These are phyloP conservation scores for Alternaria sp. DNA, from an alignment of 2,329 filamentous ascomycete genomes.

Conservation along the genomic window DNA sequence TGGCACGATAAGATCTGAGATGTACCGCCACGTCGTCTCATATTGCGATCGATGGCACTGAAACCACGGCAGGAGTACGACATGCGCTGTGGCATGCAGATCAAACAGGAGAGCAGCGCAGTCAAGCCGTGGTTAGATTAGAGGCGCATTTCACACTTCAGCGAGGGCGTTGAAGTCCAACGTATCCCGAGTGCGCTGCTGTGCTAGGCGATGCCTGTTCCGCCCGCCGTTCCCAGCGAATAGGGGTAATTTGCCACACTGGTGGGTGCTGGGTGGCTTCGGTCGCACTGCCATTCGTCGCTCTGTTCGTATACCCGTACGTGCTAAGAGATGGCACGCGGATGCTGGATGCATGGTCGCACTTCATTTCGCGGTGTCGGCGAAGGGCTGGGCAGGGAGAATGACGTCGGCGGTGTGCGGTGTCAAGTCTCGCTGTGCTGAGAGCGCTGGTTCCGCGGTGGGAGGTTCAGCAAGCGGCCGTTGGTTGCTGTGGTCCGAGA, in stretches of 20 bases:
- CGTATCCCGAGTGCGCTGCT: conserved; percentile 3
- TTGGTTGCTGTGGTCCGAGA: not conserved
- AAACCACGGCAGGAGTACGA: conserved; percentile 11
- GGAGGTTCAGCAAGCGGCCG: not conserved
- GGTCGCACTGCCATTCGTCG: conserved; percentile 10
- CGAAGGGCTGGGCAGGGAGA: not conserved
- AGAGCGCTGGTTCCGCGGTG: not conserved
- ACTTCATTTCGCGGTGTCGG: conserved; percentile 5
- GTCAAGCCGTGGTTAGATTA: conserved; percentile 3
- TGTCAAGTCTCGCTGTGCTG: not conserved
- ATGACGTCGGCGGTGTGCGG: conserved; percentile 8
- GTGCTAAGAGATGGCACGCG: conserved; percentile 6
- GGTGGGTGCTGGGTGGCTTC: conserved; percentile 10
- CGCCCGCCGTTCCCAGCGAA: conserved; percentile 11
- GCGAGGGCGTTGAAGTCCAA: conserved; percentile 16
- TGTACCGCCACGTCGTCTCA: not conserved
- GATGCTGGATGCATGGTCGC: conserved; percentile 1
- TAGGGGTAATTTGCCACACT: conserved; percentile 22
- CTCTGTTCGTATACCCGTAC: conserved; percentile 14
- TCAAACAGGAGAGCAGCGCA: conserved; percentile 27
- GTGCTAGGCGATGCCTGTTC: conserved; percentile 7
- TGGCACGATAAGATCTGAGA: conserved; percentile 3
- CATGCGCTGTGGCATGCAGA: conserved; percentile 18
- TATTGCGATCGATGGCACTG: conserved; percentile 11
- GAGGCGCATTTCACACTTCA: conserved; percentile 8